Evolutionary conservation across 345 rosid species (phyloP), one percentile per base, ranked within the genome.

Genomic region (Eucalyptus curtisii): DNA sequence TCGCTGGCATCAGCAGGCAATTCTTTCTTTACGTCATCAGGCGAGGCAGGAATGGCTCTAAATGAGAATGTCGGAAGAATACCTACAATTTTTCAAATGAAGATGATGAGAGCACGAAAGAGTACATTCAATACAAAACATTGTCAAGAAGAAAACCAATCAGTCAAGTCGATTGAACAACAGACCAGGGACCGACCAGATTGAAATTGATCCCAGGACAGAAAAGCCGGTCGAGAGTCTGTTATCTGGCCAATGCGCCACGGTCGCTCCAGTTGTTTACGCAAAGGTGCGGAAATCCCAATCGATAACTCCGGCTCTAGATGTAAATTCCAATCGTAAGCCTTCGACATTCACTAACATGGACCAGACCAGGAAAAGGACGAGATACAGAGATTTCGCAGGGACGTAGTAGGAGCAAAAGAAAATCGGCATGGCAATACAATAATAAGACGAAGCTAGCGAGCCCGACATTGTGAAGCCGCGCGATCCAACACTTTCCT

Each of bases 31-130:
- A 87, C 53, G 66, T 90, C 94, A 64, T 47, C 89, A 1, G 93
- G 31, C 14, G 95, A 91, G 88, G 87, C 92, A 55, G 94, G 93
- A 92, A 90, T 82, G n/a, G 91, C 91, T 90, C 93, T 93, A 8
- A 92, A 59, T 79, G 93, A 92, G 91, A 94, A 90, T 24, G 89
- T 86, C 7, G 92, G 79, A 47, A 89, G 88, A 44, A 79, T 88
- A 47, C 96, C 97, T 97, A 92, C 30, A 33, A 88, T n/a, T 42
- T 20, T 88, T 49, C 37, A 37, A 84, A 87, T 25, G 25, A 40
- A 49, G n/a, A 25, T 14, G 8, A 79, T 5, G 6, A 87, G 89
- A 45, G 15, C 1, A 16, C 37, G 47, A 76, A 44, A n/a, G 55
- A 10, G 14, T 76, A 40, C 84, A 76, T 76, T 76, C 13, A 61